A percentile compares a stretch with the other conserved stretches of the same genome.
Conservation (phyloP, 2,329 filamentous ascomycete species). For the Biscogniauxia sp. region DNA sequence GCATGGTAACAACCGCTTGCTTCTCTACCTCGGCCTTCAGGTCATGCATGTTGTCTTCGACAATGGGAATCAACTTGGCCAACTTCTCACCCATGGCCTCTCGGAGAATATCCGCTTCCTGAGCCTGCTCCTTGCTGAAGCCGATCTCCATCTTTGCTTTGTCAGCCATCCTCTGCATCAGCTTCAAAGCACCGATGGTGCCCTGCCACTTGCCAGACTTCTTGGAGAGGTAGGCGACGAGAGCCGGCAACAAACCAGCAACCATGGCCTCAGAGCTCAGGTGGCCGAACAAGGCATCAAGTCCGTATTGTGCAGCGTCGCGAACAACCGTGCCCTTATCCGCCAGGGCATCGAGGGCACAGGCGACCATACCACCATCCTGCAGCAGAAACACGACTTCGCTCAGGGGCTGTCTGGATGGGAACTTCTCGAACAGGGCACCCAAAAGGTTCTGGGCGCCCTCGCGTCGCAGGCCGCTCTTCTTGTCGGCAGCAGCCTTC, state of each 20-base stretch:
- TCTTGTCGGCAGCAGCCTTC: conserved; percentile 89
- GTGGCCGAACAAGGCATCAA: conserved; percentile 81
- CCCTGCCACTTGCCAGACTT: conserved; percentile 96
- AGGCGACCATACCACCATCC: conserved; percentile 68
- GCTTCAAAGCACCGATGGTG: conserved; percentile 77
- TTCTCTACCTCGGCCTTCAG: conserved; percentile 86
- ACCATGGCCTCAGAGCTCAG: conserved; percentile 81
- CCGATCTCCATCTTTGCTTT: conserved; percentile 86
- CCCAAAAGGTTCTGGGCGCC: conserved; percentile 93
- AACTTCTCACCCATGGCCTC: conserved; percentile 88
- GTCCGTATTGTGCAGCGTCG: conserved; percentile 89
- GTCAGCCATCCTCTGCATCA: conserved; percentile 91
- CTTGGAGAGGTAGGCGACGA: conserved; percentile 75
- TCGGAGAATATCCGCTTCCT: conserved; percentile 83
- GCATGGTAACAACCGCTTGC: conserved; percentile 91
- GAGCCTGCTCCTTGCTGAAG: conserved; percentile 74
- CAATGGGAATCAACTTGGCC: conserved; percentile 83
- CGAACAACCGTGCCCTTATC: conserved; percentile 89
- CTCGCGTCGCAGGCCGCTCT: conserved; percentile 80
- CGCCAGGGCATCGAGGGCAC: conserved; percentile 79
- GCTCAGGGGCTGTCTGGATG: conserved; percentile 70
- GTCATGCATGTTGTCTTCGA: conserved; percentile 94
- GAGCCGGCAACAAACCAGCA: conserved; percentile 73
- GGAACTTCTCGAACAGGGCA: conserved; percentile 88
- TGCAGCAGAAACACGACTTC: conserved; percentile 82